These are phyloP conservation scores for Lagerstroemia speciosa DNA, from an alignment of 345 rosid species.

Conservation along the genomic window DNA sequence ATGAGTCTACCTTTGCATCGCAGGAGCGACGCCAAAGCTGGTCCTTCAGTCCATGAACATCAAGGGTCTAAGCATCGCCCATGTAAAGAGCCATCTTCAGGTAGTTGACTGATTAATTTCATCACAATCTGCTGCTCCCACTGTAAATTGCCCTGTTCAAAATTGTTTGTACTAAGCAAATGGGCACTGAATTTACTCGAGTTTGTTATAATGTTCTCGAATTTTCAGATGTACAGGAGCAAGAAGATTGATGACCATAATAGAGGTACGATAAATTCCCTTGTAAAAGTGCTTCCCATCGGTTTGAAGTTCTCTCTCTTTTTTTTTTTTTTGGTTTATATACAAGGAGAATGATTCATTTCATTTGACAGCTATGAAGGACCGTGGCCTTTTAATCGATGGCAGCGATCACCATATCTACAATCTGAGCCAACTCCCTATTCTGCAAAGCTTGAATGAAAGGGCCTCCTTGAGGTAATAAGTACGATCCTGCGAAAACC, in stretches of 20 bases:
- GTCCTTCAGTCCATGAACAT: slow-evolving; percentile 79
- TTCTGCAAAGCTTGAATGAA: slow-evolving; percentile 44
- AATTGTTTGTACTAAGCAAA: no score
- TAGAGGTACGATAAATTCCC: slow-evolving; percentile 37
- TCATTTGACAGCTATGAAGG: slow-evolving; percentile 20
- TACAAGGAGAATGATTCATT: no score
- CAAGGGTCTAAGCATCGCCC: slow-evolving; percentile 85
- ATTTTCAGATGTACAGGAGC: slow-evolving; percentile 75
- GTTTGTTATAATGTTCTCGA: no score
- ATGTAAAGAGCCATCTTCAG: slow-evolving; percentile 92
- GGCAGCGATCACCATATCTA: slow-evolving; percentile 37
- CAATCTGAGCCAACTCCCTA: slow-evolving; percentile 56
- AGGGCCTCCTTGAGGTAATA: slow-evolving; percentile 29
- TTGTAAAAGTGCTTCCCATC: no score
- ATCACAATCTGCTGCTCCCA: no score
- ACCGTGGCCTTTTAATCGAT: slow-evolving; percentile 38
- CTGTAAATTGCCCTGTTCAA: no score
- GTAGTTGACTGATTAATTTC: no score
- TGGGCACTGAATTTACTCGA: no score
- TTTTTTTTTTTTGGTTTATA: no score
- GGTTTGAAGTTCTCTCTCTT: no score
- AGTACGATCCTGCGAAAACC: background rate
- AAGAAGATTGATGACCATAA: slow-evolving; percentile 62
- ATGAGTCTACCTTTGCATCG: background rate
- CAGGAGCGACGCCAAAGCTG: slow-evolving; percentile 90